phyloP scores from a whole-genome alignment of 2,329 filamentous ascomycete genomes.

The Beauveria brongniartii region DNA sequence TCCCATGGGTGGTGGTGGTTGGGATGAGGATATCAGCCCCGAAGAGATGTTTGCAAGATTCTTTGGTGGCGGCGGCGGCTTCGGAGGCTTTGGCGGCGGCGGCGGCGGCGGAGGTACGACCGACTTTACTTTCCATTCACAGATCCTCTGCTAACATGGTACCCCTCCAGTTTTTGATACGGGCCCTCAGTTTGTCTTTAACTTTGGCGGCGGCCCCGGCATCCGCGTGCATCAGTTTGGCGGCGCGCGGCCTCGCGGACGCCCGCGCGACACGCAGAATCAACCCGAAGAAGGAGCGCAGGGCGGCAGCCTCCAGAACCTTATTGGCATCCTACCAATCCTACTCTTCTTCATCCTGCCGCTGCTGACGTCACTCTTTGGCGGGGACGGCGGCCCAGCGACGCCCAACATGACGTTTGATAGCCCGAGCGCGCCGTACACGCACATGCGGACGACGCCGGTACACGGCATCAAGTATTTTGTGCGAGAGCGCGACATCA shows the following conservation, averaged over 20 bases:
- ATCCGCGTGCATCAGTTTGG: conserved; percentile 95
- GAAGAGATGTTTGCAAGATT: conserved; percentile 97
- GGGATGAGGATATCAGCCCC: conserved; percentile 86
- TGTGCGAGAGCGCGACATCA: conserved; percentile 70
- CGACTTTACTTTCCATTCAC: not conserved
- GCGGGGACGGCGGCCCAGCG: conserved; percentile 33
- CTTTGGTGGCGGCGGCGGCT: conserved; percentile 72
- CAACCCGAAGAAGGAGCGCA: conserved; percentile 31
- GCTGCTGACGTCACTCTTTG: conserved; percentile 72
- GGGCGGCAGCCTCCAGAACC: conserved; percentile 45
- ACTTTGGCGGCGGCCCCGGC: conserved; percentile 83
- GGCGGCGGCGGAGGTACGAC: conserved; percentile 27
- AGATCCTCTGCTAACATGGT: not conserved
- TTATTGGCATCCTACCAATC: conserved; percentile 77
- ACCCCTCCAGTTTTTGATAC: conserved; percentile 53
- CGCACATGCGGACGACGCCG: conserved; percentile 61
- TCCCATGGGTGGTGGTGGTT: conserved; percentile 39
- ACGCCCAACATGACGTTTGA: conserved; percentile 66
- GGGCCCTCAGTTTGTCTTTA: conserved; percentile 89
- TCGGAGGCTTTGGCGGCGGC: conserved; percentile 46
- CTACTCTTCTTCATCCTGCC: conserved; percentile 83
- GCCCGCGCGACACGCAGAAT: conserved; percentile 59
- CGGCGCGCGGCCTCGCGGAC: conserved; percentile 64
- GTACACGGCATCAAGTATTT: conserved; percentile 74
- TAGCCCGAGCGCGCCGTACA: conserved; percentile 60